These are phyloP conservation scores for Posidonia oceanica DNA, from an alignment of 116 monocot genomes.

Conservation along the genomic window DNA sequence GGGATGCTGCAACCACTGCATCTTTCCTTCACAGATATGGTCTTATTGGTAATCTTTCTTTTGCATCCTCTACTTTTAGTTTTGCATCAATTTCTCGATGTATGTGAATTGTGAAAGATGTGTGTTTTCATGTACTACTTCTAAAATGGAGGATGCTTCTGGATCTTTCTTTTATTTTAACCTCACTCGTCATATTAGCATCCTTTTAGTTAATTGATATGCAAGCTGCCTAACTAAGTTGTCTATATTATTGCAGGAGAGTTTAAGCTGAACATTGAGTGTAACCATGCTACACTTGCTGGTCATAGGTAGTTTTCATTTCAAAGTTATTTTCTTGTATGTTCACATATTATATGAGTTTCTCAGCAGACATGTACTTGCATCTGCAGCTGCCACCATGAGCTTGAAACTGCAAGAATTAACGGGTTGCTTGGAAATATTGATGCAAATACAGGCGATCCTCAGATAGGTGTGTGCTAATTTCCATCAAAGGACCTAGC, in stretches of 20 bases:
- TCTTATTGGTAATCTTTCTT: constrained; percentile 42
- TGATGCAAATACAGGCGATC: constrained; percentile 95
- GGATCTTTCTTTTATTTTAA: too few relatives aligned
- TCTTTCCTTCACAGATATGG: constrained; percentile 77
- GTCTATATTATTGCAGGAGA: constrained; percentile 37
- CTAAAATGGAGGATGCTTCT: too few relatives aligned
- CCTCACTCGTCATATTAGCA: too few relatives aligned
- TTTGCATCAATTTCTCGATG: neutral
- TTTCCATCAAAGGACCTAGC: neutral
- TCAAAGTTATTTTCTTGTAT: neutral
- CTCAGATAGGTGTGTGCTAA: constrained; percentile 62
- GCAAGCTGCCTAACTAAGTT: neutral
- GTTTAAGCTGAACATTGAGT: constrained; percentile 92
- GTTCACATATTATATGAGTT: neutral
- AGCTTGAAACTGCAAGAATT: constrained; percentile 94
- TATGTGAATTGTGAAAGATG: neutral
- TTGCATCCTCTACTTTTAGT: neutral
- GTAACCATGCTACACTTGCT: constrained; percentile 94
- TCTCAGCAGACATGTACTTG: neutral
- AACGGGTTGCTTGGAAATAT: constrained; percentile 87
- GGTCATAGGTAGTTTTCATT: constrained; percentile 58
- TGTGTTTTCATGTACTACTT: too few relatives aligned
- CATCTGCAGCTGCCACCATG: constrained; percentile 75
- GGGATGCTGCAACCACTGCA: constrained; percentile 88
- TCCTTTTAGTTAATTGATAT: neutral